Conservation (phyloP, 441 rosid species). For the Capsella rubella region DNA sequence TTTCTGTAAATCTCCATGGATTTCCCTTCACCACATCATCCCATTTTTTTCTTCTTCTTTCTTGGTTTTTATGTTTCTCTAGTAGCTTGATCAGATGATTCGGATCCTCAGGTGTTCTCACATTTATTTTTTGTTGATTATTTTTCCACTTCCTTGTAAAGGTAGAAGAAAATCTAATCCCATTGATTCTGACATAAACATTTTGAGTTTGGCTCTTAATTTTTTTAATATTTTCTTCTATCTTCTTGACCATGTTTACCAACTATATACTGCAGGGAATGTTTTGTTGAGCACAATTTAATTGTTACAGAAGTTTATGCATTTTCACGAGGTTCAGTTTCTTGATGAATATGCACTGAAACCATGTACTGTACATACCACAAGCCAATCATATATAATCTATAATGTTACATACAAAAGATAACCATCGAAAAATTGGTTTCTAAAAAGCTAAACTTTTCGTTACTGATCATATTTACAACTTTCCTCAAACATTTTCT, state of each 20-base stretch:
- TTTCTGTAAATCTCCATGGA: conserved; percentile 60
- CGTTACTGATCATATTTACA: conserved; percentile 41
- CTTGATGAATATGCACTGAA: not conserved
- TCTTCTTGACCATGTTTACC: not conserved
- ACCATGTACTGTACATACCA: not conserved
- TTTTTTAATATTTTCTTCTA: not conserved
- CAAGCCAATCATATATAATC: conserved; percentile 17
- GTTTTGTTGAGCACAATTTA: not conserved
- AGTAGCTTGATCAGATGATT: conserved; percentile 46
- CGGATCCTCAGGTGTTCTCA: conserved; percentile 43
- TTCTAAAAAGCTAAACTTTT: conserved; percentile 26
- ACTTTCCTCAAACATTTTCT: conserved; percentile 17
- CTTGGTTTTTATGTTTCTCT: conserved; percentile 34
- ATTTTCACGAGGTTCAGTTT: not conserved
- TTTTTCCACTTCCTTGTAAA: conserved; percentile 37
- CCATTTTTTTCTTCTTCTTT: conserved; percentile 24
- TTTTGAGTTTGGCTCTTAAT: conserved; percentile 22
- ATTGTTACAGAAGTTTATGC: not conserved
- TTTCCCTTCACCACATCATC: conserved; percentile 23
- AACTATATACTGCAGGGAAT: not conserved
- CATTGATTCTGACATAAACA: conserved; percentile 34
- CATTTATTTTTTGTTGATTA: conserved; percentile 45
- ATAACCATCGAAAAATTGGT: conserved; percentile 12
- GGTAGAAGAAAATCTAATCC: conserved; percentile 43
- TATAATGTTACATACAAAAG: conserved; percentile 8